Evolutionary conservation across 495 filamentous ascomycete genomes (phyloP), one percentile per base, ranked within the genome.

Genomic region (Bryoglossum gracile): DNA sequence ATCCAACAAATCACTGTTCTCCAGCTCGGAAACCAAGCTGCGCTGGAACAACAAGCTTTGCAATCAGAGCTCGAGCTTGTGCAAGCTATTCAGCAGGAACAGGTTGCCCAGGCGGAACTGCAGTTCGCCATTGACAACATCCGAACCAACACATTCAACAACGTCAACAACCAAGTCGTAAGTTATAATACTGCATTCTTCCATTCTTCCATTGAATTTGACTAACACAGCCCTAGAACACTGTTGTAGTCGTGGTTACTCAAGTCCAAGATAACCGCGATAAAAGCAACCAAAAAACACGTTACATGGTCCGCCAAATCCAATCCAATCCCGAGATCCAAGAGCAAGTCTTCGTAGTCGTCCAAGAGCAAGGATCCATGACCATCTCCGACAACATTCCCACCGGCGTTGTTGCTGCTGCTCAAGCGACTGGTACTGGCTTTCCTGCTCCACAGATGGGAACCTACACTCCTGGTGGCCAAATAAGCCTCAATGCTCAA

Each of bases 81-180:
- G 8, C 35, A 56, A 23, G 16, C 55, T 3, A 50, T 60, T 24
- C 28, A 47, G 17, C 11, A 56, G 24, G 21, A 50, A 30, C 13
- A 54, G 3, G 19, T 47, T 8, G 24, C 30, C n/a, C 43, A 44
- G 18, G 1, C 24, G 32, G 41, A 53, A 21, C 28, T 57, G 4
- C 35, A 40, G 18, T 16, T 18, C n/a, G 50, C 48, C 8, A 32
- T 53, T 8, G 53, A 60, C 43, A 60, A 60, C 38, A 54, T 60
- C 34, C 57, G 57, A 22, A 54, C 30, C 25, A 60, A 60, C 18
- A 55, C 56, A 19, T 54, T 50, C 43, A 51, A 41, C 14, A 51
- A 53, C 21, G 46, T 38, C 10, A 57, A 60, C 46, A 54, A 44
- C 46, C 50, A 57, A 34, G 57, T 57, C 38, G 51, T 56, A 43